phyloP scores from a whole-genome alignment of 192 early-diverging fungal genomes.

The Podila minutissima region DNA sequence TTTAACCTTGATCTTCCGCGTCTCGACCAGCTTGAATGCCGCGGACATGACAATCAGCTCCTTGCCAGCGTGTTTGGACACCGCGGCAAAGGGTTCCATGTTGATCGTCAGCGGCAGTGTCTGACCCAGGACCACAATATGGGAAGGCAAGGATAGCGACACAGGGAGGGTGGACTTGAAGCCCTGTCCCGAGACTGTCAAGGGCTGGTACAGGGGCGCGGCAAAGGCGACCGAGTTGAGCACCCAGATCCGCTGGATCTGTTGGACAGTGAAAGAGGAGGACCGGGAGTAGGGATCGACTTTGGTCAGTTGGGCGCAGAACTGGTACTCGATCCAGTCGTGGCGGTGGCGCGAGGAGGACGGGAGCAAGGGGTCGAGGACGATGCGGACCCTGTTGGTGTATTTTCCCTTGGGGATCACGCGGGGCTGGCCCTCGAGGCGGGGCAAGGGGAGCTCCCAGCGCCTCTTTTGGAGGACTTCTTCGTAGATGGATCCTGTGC shows the following conservation, averaged over 20 bases:
- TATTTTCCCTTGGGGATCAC: constrained; percentile 13
- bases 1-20: too few species aligned
- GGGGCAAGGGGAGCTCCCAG: background rate
- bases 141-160: background rate
- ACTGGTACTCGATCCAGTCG: constrained; percentile 10
- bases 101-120: background rate
- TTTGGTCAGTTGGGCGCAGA: constrained; percentile 6
- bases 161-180: background rate
- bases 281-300: background rate
- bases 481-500: too few species aligned
- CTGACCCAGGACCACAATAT: background rate
- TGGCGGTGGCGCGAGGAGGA: background rate
- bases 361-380: constrained; percentile 10
- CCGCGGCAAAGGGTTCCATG: too few species aligned
- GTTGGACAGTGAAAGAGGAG: background rate
- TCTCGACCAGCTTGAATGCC: too few species aligned
- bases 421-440: background rate
- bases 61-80: too few species aligned
- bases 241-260: constrained; percentile 5
- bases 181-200: background rate
- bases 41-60: too few species aligned
- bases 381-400: background rate
- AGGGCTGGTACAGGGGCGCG: background rate
- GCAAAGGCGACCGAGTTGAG: constrained; percentile 5
- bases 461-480: constrained; percentile 4